These are phyloP conservation scores for Neonectria coccinea DNA, from an alignment of 2,329 filamentous ascomycete species.

Conservation along the genomic window DNA sequence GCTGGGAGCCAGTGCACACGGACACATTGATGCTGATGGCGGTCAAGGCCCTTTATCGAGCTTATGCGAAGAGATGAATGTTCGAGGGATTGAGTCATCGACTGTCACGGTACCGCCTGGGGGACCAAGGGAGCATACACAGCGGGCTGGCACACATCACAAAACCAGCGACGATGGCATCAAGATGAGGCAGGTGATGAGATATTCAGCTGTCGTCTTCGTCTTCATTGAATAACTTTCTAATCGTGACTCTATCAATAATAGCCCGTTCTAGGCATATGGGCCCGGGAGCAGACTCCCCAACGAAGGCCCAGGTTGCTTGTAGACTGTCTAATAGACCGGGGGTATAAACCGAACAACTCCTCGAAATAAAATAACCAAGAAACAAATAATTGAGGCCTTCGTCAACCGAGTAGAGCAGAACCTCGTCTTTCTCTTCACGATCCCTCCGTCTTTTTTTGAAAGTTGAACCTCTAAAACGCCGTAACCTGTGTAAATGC, in stretches of 20 bases:
- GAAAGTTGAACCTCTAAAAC: conserved; percentile 44
- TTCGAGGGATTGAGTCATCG: conserved; percentile 7
- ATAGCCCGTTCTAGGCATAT: conserved; percentile 46
- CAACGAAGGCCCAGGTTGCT: conserved; percentile 35
- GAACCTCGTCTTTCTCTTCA: conserved; percentile 15
- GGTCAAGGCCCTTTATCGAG: conserved; percentile 2
- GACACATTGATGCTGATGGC: conserved; percentile 4
- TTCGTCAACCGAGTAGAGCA: conserved; percentile 4
- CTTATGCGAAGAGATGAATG: conserved; percentile 18
- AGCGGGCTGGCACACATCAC: background rate
- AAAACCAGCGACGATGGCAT: background rate
- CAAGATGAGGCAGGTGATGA: background rate
- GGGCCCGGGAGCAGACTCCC: conserved; percentile 36
- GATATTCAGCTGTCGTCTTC: conserved; percentile 27
- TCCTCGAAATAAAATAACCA: conserved; percentile 37
- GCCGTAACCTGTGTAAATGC: conserved; percentile 44
- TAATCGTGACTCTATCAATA: conserved; percentile 41
- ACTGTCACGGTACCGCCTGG: background rate
- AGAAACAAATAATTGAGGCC: conserved; percentile 11
- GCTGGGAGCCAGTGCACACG: conserved; percentile 17
- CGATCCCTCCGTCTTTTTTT: conserved; percentile 27
- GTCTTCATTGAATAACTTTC: conserved; percentile 34
- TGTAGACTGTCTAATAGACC: conserved; percentile 48
- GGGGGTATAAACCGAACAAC: conserved; percentile 48
- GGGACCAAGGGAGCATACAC: too few species aligned